A percentile compares a stretch with the other conserved stretches of the same genome.
These are phyloP conservation scores for Leccinum sublutescens DNA, from an alignment of 768 basidiomycete genomes.

Conservation along the genomic window DNA sequence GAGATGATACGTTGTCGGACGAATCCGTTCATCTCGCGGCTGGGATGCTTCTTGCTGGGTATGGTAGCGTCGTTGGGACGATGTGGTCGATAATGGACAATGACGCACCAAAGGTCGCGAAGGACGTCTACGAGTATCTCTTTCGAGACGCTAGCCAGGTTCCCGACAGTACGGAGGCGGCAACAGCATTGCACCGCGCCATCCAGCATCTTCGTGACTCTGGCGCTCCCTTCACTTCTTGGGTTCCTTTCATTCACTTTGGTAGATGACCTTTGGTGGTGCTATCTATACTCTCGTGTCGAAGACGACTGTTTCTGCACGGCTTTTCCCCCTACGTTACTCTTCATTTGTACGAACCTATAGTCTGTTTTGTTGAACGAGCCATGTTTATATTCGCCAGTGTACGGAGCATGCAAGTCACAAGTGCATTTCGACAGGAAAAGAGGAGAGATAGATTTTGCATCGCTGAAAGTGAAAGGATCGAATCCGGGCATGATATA, in stretches of 20 bases:
- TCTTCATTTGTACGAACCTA: no score
- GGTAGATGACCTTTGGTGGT: background rate
- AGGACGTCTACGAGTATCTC: background rate
- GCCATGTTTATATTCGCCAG: no score
- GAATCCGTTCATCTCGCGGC: background rate
- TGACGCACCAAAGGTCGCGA: background rate
- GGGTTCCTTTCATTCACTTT: background rate
- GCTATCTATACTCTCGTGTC: no score
- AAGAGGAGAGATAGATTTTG: background rate
- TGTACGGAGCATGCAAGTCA: no score
- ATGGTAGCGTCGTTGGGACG: background rate
- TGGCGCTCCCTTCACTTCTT: background rate
- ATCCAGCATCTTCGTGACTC: background rate
- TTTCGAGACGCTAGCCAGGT: background rate
- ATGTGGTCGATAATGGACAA: background rate
- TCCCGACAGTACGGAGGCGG: background rate
- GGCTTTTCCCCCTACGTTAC: no score
- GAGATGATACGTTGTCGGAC: background rate
- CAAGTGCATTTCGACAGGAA: no score
- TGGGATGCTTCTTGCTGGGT: background rate
- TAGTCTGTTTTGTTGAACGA: no score
- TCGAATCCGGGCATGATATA: background rate
- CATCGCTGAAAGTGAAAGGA: background rate
- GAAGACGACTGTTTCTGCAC: no score
- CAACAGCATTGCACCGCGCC: background rate